Base-by-base conservation (phyloP, 768 basidiomycete species). In the Suillus occidentalis region DNA sequence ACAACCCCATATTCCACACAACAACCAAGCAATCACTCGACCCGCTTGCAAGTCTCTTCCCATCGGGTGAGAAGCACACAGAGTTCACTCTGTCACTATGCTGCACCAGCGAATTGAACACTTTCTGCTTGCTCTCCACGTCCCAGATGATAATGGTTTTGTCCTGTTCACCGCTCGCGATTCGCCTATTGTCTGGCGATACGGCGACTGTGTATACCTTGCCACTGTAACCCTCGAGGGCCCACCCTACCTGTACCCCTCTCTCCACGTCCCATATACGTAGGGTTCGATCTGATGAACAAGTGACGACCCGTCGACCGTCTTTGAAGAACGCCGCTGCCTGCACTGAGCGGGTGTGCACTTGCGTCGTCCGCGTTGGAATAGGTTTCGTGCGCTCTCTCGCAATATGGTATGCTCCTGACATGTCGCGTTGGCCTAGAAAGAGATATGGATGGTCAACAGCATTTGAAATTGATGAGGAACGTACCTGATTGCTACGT, bases 141-240 rank as follows among this genome's bases (percentile, higher is more conserved):
- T 36, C 34, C 34, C 8, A 36, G 34, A 36, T 36, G 34, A 40
- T 40, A 5, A 40, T 40, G 13, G 20, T n/a, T n/a, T 45, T 8
- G 8, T 45, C 45, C 0, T 4, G 9, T 45, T 20, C 45, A 14
- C 58, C 58, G 20, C 58, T 59, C 13, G 36, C 58, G 20, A 59
- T 37, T 39, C 37, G 36, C 22, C 7, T 59, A 13, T 42, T 36
- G 25, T 59, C 58, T 25, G 37, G 36, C 5, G 58, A 59, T 14
- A 59, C 18, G 13, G 49, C 50, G 22, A 62, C 56, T 22, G 36
- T n/a, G 20, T 25, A 20, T 20, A 59, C 36, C 13, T 22, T 13
- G 12, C 14, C 20, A 6, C 7, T 49, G 52, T 65, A 64, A 16
- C 64, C 64, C 13, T 53, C 13, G n/a, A 65, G 25, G 5, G 65